Conservation (phyloP, 148 eudicot species). For the Chenopodium berlandieri region DNA sequence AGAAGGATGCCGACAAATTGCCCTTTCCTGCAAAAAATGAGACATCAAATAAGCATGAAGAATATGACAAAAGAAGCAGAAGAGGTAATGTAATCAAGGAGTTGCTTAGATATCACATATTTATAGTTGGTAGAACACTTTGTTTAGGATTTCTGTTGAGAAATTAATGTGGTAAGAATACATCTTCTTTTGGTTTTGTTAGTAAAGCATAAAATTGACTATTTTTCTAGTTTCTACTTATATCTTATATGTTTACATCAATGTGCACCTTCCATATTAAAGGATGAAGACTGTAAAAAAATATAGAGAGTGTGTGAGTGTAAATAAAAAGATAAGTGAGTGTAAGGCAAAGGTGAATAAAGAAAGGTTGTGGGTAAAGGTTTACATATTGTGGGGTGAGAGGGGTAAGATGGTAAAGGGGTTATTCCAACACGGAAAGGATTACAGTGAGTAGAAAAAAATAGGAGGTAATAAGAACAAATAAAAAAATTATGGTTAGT, state of each 20-base stretch:
- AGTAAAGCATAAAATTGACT: neutral
- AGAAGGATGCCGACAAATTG: neutral
- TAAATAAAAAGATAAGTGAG: too few relatives aligned
- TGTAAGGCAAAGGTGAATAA: too few relatives aligned
- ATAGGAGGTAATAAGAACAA: too few relatives aligned
- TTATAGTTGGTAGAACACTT: neutral
- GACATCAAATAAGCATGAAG: constrained; percentile 13
- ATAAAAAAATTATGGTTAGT: neutral
- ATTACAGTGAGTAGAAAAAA: too few relatives aligned
- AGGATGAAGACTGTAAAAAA: neutral
- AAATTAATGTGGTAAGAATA: neutral
- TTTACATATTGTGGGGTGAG: too few relatives aligned
- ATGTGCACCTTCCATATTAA: neutral
- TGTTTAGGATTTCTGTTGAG: neutral
- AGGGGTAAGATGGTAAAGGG: too few relatives aligned
- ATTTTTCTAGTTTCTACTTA: neutral
- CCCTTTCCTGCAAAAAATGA: constrained; percentile 15
- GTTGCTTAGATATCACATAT: neutral
- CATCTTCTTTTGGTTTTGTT: neutral
- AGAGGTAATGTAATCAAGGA: constrained; percentile 14
- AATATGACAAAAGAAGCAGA: constrained; percentile 6
- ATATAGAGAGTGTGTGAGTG: too few relatives aligned
- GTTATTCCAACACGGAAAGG: too few relatives aligned
- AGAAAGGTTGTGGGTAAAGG: too few relatives aligned
- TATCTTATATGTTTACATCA: neutral